Base-by-base conservation (phyloP, 306 rosid genomes). In the Acacia acuminata region DNA sequence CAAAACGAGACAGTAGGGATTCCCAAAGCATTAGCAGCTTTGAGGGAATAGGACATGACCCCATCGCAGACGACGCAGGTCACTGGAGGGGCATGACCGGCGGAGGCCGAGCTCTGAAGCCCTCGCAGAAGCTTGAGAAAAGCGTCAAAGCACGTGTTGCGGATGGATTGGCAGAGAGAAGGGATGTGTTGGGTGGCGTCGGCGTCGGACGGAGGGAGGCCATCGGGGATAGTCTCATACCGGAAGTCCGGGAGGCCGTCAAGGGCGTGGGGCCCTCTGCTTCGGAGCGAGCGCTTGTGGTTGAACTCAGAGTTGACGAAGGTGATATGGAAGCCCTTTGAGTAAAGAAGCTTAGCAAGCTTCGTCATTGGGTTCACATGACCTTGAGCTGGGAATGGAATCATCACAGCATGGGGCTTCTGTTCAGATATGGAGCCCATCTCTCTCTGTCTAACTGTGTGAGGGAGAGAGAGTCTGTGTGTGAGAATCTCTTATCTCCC, bases 311-410 rank as follows among this genome's bases (percentile, higher is more conserved):
- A 0, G 74, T 40, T 42, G 19, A 69, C 74, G 7, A 71, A 80
- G n/a, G 83, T 80, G 16, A 80, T 17, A 17, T 71, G 78, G 74
- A 80, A 80, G 51, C 83, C 83, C 72, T 55, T 71, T 10, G 27
- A 75, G n/a, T 80, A 71, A 42, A 80, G 83, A 32, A 80, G 38
- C 56, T 80, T 71, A 3, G 78, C 83, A 0, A 80, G 71, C 51
- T 80, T 80, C 48, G 24, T 36, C 72, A 71, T 58, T 11, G 83
- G 72, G 15, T 14, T 80, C 1, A 80, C 56, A 38, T 80, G 83
- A 3, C 83, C 78, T 27, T 71, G 83, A 2, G 58, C 24, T 71
- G 83, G 83, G n/a, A 11, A 72, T 58, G 83, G 83, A 4, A 80
- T 34, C 4, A 74, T 14, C 27, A 80, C 72, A 3, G 47, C 83